phyloP scores from a whole-genome alignment of 2,329 filamentous ascomycete genomes.

The Colletotrichum tamarilloi region DNA sequence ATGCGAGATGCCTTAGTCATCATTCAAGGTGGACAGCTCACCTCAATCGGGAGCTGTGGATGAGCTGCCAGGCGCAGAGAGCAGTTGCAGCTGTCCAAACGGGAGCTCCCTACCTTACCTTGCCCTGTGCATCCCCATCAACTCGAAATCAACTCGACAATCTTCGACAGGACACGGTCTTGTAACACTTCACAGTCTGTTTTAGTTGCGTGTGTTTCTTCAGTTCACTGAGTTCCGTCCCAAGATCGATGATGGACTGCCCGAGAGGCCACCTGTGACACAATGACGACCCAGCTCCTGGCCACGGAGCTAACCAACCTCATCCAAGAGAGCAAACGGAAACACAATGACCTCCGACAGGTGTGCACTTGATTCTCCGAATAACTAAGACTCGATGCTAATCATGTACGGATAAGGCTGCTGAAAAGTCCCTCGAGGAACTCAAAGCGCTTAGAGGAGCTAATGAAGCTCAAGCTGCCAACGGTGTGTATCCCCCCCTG shows the following conservation, averaged over 20 bases:
- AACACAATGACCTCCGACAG: conserved; percentile 89
- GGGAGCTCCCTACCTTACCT: conserved; percentile 7
- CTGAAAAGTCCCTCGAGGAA: conserved; percentile 93
- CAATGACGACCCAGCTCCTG: conserved; percentile 92
- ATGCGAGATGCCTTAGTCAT: conserved; percentile 30
- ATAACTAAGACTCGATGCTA: background rate
- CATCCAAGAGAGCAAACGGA: conserved; percentile 95
- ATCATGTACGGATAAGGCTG: conserved; percentile 68
- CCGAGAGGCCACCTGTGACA: conserved; percentile 44
- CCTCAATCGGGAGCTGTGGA: conserved; percentile 29
- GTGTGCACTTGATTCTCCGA: conserved; percentile 55
- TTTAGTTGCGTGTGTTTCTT: background rate
- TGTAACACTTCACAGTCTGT: background rate
- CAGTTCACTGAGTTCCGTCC: background rate
- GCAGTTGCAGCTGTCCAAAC: background rate
- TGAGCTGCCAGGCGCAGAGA: background rate
- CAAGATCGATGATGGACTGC: conserved; percentile 25
- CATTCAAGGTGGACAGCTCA: conserved; percentile 36
- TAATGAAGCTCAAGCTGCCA: conserved; percentile 80
- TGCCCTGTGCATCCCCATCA: conserved; percentile 4
- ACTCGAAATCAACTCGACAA: background rate
- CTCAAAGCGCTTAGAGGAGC: conserved; percentile 80
- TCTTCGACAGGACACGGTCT: background rate
- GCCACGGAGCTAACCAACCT: conserved; percentile 89
- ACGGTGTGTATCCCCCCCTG: conserved; percentile 59